These are phyloP conservation scores for Lipomyces yarrowii DNA, from an alignment of 1,139 yeast genomes.

Conservation along the genomic window DNA sequence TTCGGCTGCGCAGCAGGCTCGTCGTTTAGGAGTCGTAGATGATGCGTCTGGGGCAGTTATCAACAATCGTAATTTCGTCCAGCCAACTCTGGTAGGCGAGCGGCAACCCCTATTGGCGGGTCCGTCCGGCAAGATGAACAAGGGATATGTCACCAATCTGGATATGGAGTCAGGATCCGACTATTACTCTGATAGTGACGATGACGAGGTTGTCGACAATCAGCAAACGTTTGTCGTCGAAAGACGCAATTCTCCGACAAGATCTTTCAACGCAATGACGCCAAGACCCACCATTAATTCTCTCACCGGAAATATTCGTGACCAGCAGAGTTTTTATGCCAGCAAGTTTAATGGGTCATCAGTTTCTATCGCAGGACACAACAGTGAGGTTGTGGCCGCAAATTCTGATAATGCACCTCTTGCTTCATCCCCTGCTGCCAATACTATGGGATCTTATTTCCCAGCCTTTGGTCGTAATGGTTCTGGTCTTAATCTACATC, in stretches of 20 bases:
- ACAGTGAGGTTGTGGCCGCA: slow-evolving; percentile 27
- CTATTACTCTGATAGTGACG: slow-evolving; percentile 18
- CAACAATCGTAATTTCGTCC: slow-evolving; percentile 17
- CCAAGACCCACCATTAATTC: background rate
- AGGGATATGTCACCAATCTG: slow-evolving; percentile 9
- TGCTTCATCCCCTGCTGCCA: slow-evolving; percentile 20
- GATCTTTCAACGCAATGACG: slow-evolving; percentile 5
- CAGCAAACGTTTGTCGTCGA: slow-evolving; percentile 28
- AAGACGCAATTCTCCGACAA: slow-evolving; percentile 14
- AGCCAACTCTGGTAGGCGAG: slow-evolving; percentile 26
- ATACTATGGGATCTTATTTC: slow-evolving; percentile 19
- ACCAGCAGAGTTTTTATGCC: slow-evolving; percentile 22
- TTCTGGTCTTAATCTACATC: slow-evolving; percentile 18
- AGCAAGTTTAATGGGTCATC: slow-evolving; percentile 13
- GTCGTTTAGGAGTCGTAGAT: slow-evolving; percentile 12
- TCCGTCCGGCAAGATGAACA: background rate
- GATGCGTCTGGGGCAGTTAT: slow-evolving; percentile 18
- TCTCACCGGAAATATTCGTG: slow-evolving; percentile 7
- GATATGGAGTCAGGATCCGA: slow-evolving; percentile 27
- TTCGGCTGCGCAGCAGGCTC: slow-evolving; percentile 18
- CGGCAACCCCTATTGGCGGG: slow-evolving; percentile 25
- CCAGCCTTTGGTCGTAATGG: slow-evolving; percentile 23
- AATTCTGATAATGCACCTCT: slow-evolving; percentile 27
- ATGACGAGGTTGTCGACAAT: slow-evolving; percentile 26
- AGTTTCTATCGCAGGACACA: slow-evolving; percentile 25